Base-by-base conservation (phyloP, 257 asterid species). In the Nicotiana undulata region DNA sequence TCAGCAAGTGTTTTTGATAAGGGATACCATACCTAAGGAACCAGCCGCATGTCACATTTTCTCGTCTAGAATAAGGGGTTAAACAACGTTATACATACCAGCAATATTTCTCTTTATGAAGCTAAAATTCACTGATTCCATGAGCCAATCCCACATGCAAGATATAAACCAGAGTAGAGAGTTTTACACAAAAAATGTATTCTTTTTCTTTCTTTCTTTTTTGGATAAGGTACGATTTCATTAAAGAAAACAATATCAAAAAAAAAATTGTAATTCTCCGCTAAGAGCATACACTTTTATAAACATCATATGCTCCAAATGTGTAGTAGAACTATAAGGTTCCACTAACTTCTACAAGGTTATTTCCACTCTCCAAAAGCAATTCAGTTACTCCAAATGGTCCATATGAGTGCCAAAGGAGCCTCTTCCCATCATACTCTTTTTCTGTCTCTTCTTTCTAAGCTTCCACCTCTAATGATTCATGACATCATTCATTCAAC, bases 1-100 rank as follows among this genome's bases (percentile, higher is more conserved):
- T 95, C 98, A 75, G 98, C 97, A 56, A 89, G 88, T 53, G 89
- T 88, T 85, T 95, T 95, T 11, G 98, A 95, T 58, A 93, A 90
- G 9, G 97, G 86, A 89, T 95, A 95, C 98, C 98, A 95, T n/a
- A 88, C 63, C 98, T 95, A 55, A 37, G 53, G 67, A 16, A 11
- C 26, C 37, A 11, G 46, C 20, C 20, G 44, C 31, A 51, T 44
- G 67, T 32, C 18, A 55, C 20, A 44, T 60, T 32, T 60, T 17
- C 63, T 31, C 40, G 15, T 72, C 77, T n/a, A 9, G 10, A 10
- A 9, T n/a, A 67, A 22, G 13, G 59, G 11, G 8, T 72, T 46
- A 46, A 46, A 20, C 60, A 46, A 72, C 6, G 58, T 12, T 20
- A 40, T 40, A n/a, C 18, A 0, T 40, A 40, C 6, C 77, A 46